Percentiles rank a stretch among this genome's conserved stretches.
These are phyloP conservation scores for Ogataea dorogensis DNA, from an alignment of 805 yeast genomes.

Conservation along the genomic window DNA sequence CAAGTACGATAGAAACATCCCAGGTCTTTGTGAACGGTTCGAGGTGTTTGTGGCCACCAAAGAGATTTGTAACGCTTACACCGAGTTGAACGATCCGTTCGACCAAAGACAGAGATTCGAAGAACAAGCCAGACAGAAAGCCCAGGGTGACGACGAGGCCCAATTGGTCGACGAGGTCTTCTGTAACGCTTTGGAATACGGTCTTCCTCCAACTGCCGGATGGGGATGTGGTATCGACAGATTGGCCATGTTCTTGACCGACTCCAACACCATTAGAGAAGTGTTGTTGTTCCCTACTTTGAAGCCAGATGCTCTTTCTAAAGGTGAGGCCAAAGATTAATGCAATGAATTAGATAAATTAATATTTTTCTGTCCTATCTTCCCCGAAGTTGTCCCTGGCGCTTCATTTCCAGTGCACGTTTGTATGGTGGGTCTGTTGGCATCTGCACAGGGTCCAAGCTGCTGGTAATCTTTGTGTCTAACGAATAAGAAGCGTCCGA, in stretches of 20 bases:
- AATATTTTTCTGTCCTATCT: no score
- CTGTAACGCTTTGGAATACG: slow-evolving; percentile 97
- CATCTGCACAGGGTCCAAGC: slow-evolving; percentile 88
- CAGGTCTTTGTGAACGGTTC: slow-evolving; percentile 97
- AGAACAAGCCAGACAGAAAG: slow-evolving; percentile 99
- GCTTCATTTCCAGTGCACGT: slow-evolving; percentile 81
- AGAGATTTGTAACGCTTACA: slow-evolving; percentile 97
- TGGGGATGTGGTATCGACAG: slow-evolving; percentile 99
- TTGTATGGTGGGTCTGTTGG: slow-evolving; percentile 98
- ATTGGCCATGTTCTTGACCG: slow-evolving; percentile 95
- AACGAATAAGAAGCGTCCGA: slow-evolving; percentile 91
- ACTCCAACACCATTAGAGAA: slow-evolving; percentile 96
- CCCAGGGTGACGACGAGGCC: slow-evolving; percentile 98
- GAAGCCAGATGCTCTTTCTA: slow-evolving; percentile 74
- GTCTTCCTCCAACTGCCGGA: slow-evolving; percentile 99
- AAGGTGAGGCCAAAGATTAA: slow-evolving; percentile 33
- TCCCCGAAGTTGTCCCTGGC: slow-evolving; percentile 56
- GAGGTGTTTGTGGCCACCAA: slow-evolving; percentile 98
- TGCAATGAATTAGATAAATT: slow-evolving; percentile 11
- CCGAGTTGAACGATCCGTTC: slow-evolving; percentile 98
- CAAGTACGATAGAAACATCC: slow-evolving; percentile 85
- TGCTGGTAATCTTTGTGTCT: slow-evolving; percentile 41
- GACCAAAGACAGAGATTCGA: slow-evolving; percentile 97
- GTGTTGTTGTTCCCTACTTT: slow-evolving; percentile 97
- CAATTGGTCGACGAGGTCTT: slow-evolving; percentile 94